Base-by-base conservation (phyloP, 495 filamentous ascomycete genomes). In the Penicillium parvum region DNA sequence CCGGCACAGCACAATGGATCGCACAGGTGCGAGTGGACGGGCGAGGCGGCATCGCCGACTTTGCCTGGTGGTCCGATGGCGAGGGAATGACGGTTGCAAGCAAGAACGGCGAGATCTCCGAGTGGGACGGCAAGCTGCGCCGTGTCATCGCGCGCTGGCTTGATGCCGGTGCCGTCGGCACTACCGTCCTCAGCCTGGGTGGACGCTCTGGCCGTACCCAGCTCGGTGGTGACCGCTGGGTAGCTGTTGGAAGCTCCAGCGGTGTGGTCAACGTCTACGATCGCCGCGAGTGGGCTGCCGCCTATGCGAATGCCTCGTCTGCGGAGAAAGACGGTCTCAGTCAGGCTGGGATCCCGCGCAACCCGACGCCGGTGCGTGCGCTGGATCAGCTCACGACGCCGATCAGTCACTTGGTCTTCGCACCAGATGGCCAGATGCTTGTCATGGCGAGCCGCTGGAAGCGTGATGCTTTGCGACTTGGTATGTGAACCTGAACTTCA, bases 221-320 rank as follows among this genome's bases (percentile, higher is more conserved):
- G 37, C 69, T 95, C 5, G 90, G 90, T n/a, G 82, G 79, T 1
- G 85, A 95, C 60, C 73, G 87, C 43, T 97, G 88, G 88, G 75
- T 96, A 6, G 90, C 86, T 7, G 72, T 96, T 17, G 92, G 92
- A 5, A 86, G 81, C 21, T 83, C 79, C 26, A 86, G 81, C 34
- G 92, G 92, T 18, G 81, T 98, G 16, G 79, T 95, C 18, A 96
- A 96, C 58, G 73, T 98, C 35, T 98, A 98, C 64, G 90, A 97
- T 60, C 84, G 92, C 4, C 70, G 77, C 16, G 55, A 72, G 61
- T 77, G 76, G 86, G 63, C 71, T 49, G 47, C 63, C 52, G 53
- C 63, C 32, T 40, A 61, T 39, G 52, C 56, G 6, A 42, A 48
- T 11, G 51, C 61, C 25, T 47, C 55, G 17, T 38, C 52, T 22